Conservation (phyloP, 768 basidiomycete species). For the Sarcodon sp. region DNA sequence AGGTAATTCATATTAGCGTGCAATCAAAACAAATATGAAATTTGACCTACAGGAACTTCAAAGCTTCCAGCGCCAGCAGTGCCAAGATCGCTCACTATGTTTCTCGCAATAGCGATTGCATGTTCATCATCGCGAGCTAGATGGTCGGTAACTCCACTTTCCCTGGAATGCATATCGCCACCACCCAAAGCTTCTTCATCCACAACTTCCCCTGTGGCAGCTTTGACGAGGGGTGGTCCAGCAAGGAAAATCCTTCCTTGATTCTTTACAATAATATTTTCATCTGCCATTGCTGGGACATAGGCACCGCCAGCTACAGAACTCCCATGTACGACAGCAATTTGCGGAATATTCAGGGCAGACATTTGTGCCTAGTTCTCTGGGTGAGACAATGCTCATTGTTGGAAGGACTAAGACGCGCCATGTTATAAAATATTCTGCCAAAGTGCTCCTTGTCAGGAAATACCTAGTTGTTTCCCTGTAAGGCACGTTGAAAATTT, state of each 20-base stretch:
- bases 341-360: conserved; percentile 80
- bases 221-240: conserved; percentile 89
- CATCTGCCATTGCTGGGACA: conserved; percentile 94
- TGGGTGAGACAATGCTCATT: conserved; percentile 3
- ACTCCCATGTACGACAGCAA: conserved; percentile 89
- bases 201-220: conserved; percentile 86
- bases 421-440: conserved; percentile 97
- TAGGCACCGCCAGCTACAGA: conserved; percentile 91
- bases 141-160: conserved; percentile 87
- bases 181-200: conserved; percentile 90
- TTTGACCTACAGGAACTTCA: conserved; percentile 30
- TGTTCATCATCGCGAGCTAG: conserved; percentile 79
- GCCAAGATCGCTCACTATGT: conserved; percentile 70
- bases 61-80: conserved; percentile 30
- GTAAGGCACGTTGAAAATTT: not conserved
- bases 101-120: conserved; percentile 69
- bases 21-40: conserved; percentile 3
- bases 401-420: conserved; percentile 15
- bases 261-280: conserved; percentile 81
- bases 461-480: conserved; percentile 40
- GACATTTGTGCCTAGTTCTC: conserved; percentile 75
- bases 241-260: conserved; percentile 93
- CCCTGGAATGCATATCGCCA: conserved; percentile 82
- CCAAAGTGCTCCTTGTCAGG: conserved; percentile 95
- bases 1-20: not conserved